Evolutionary conservation across 1,284 basidiomycete genomes (phyloP).

Genomic region (Cryptococcus amylolentus): DNA sequence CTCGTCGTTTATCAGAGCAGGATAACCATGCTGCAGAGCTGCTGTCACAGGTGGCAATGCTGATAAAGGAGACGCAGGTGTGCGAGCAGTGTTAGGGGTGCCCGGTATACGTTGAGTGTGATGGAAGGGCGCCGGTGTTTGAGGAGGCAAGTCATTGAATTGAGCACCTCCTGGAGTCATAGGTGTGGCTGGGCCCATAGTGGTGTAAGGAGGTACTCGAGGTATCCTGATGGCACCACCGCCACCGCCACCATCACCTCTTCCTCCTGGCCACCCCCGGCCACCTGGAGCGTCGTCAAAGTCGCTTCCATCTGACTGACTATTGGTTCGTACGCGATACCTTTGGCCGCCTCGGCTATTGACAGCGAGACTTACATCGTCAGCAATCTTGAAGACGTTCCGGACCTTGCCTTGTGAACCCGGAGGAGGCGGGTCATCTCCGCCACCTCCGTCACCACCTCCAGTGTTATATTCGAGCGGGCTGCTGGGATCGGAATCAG

Average conservation of each 20-base stretch:
- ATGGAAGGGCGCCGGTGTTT: not conserved
- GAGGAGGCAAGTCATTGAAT: not conserved
- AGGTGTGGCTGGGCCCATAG: not conserved
- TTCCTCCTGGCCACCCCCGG: not conserved
- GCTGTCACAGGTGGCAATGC: not conserved
- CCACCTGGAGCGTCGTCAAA: not conserved
- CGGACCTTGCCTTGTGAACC: not conserved
- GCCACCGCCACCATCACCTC: not conserved
- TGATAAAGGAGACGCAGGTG: not conserved
- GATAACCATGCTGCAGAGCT: not conserved
- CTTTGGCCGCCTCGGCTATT: not conserved
- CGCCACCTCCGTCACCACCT: constrained; percentile 1
- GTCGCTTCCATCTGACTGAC: not conserved
- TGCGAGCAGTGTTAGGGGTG: not conserved
- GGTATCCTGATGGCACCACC: not conserved
- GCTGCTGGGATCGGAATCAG: not conserved
- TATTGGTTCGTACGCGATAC: not conserved
- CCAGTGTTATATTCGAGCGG: not conserved
- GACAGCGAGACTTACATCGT: not conserved
- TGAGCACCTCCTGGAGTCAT: not conserved
- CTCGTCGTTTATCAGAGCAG: not conserved
- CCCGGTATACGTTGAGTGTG: not conserved
- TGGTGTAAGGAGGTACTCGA: not conserved
- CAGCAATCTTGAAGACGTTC: not conserved
- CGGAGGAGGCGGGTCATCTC: not conserved